Conservation (phyloP, 2,329 filamentous ascomycete species). For the Apiospora phragmitis region DNA sequence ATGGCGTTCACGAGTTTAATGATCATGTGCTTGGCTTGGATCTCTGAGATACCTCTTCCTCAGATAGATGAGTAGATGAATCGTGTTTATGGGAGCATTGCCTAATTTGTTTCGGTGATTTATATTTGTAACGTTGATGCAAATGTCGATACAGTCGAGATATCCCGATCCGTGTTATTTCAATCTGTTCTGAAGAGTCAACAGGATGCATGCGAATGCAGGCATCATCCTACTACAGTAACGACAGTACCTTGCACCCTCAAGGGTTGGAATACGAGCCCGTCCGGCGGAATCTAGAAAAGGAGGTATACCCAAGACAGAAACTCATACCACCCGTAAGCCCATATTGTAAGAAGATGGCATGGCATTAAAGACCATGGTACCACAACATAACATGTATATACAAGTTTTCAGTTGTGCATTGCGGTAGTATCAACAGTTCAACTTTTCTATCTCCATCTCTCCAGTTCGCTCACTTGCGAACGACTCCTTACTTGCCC, state of each 20-base stretch:
- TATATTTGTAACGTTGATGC: background rate
- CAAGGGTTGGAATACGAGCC: too few relatives aligned
- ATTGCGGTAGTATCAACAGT: background rate
- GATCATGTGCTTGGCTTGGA: constrained; percentile 9
- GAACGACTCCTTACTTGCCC: background rate
- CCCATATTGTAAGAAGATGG: background rate
- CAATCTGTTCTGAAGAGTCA: too few relatives aligned
- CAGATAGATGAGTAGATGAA: constrained; percentile 7
- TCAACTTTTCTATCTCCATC: background rate
- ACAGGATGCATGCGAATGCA: too few relatives aligned
- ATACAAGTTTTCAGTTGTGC: background rate
- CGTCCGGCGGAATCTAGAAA: background rate
- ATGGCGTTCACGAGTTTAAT: constrained; percentile 28
- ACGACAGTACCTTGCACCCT: too few relatives aligned
- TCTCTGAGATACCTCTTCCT: background rate
- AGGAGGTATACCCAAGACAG: background rate
- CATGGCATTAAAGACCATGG: too few relatives aligned
- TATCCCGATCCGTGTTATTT: too few relatives aligned
- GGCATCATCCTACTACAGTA: too few relatives aligned
- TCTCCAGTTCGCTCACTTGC: background rate
- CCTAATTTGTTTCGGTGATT: background rate
- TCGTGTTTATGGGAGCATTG: background rate
- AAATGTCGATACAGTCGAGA: background rate
- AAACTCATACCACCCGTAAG: too few relatives aligned
- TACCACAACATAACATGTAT: too few relatives aligned